These are phyloP conservation scores for Stygiomarasmius scandens DNA, from an alignment of 1,284 basidiomycete genomes.

Conservation along the genomic window DNA sequence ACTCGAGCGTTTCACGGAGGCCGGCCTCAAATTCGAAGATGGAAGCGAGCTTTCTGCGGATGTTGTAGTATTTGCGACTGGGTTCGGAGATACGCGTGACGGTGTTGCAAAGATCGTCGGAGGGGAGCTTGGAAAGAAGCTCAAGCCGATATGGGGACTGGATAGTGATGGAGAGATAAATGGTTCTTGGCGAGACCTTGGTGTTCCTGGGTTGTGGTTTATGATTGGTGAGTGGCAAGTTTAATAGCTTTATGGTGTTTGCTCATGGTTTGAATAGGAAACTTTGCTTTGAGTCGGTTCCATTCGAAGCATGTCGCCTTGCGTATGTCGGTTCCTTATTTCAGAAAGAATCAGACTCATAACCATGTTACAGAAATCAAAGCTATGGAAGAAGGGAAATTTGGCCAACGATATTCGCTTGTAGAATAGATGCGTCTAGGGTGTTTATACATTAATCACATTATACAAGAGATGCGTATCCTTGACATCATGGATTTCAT, in stretches of 20 bases:
- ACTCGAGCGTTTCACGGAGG: conserved; percentile 48
- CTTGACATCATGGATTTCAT: too few relatives aligned
- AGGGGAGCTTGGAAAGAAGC: conserved; percentile 46
- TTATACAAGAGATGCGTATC: too few relatives aligned
- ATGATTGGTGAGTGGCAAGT: conserved; percentile 48
- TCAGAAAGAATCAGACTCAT: not conserved
- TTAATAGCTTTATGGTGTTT: too few relatives aligned
- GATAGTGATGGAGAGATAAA: conserved; percentile 60
- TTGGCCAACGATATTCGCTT: conserved; percentile 30
- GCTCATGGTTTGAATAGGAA: conserved; percentile 35
- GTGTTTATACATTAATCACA: too few relatives aligned
- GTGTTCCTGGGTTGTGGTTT: conserved; percentile 56
- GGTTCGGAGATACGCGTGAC: conserved; percentile 40
- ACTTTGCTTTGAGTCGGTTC: conserved; percentile 55
- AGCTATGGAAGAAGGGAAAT: conserved; percentile 56
- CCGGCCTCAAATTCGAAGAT: conserved; percentile 52
- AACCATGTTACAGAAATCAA: conserved; percentile 50
- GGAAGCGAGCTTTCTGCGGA: conserved; percentile 56
- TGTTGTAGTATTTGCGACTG: conserved; percentile 55
- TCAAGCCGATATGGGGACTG: conserved; percentile 55
- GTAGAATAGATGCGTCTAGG: not conserved
- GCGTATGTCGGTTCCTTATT: conserved; percentile 42
- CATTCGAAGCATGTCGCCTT: conserved; percentile 62
- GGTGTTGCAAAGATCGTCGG: conserved; percentile 39
- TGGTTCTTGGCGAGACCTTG: conserved; percentile 51